These are phyloP conservation scores for Chloroidium sp. DNA, from an alignment of 163 green algal genomes.

Conservation along the genomic window DNA sequence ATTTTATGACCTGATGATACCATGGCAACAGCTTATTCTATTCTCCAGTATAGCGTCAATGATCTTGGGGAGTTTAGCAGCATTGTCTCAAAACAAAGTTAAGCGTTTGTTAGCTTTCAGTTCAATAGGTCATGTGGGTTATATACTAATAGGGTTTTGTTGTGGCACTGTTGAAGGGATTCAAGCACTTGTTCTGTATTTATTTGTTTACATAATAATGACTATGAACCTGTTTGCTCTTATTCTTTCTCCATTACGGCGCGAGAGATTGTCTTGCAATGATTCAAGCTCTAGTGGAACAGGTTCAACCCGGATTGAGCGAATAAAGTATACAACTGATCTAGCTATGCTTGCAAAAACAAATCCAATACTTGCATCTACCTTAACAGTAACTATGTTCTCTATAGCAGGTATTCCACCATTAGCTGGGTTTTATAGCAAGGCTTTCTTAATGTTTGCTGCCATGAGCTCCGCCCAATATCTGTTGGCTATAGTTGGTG, in stretches of 20 bases:
- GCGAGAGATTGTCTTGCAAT: slow-evolving; percentile 17
- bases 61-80: slow-evolving; percentile 34
- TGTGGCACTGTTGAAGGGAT: slow-evolving; percentile 48
- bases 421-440: slow-evolving; percentile 52
- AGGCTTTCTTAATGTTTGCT: slow-evolving; percentile 50
- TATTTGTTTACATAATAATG: slow-evolving; percentile 48
- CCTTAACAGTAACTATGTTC: slow-evolving; percentile 39
- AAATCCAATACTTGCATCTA: slow-evolving; percentile 42
- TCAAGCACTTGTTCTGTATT: slow-evolving; percentile 44
- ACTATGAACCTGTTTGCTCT: slow-evolving; percentile 44
- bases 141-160: slow-evolving; percentile 44
- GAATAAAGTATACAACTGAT: slow-evolving; percentile 51
- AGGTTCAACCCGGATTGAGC: not conserved
- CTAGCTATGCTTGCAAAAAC: slow-evolving; percentile 34
- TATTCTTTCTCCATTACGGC: slow-evolving; percentile 21
- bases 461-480: slow-evolving; percentile 35
- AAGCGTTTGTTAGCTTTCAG: slow-evolving; percentile 54
- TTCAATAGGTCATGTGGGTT: slow-evolving; percentile 51
- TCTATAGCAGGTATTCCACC: slow-evolving; percentile 51
- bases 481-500: slow-evolving; percentile 42
- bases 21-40: slow-evolving; percentile 49
- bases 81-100: slow-evolving; percentile 50
- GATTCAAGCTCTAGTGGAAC: slow-evolving; percentile 9
- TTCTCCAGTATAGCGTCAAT: slow-evolving; percentile 46
- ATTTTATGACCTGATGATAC: slow-evolving; percentile 42